Percentiles rank a stretch among this genome's conserved stretches.
Conservation (phyloP, 306 rosid genomes). For the Begonia peltatifolia region DNA sequence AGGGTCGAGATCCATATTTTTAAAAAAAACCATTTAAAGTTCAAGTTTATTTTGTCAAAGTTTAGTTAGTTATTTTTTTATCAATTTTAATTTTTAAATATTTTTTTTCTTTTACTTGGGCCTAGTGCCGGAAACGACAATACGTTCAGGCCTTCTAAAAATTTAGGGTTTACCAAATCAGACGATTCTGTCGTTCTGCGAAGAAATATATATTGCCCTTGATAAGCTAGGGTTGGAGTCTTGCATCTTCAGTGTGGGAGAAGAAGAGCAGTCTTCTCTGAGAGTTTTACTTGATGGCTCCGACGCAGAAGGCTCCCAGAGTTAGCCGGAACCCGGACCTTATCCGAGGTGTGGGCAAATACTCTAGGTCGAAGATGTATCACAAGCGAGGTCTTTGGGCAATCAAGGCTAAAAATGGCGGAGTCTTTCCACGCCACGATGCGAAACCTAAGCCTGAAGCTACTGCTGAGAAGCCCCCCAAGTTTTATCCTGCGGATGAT, state of each 20-base stretch:
- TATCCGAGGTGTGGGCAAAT: constrained; percentile 41
- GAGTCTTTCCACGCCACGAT: constrained; percentile 40
- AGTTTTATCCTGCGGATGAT: constrained; percentile 38
- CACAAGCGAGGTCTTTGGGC: constrained; percentile 61
- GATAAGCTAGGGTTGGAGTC: background rate
- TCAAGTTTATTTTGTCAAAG: too few species aligned
- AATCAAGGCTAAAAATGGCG: constrained; percentile 54
- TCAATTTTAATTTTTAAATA: too few species aligned
- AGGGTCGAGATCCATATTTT: too few species aligned
- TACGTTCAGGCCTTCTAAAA: too few species aligned
- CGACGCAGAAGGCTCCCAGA: constrained; percentile 14
- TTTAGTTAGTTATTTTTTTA: too few species aligned
- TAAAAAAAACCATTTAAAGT: too few species aligned
- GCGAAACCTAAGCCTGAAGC: constrained; percentile 25
- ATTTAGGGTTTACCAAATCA: too few species aligned
- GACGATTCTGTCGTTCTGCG: too few species aligned
- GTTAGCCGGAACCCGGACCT: constrained; percentile 43
- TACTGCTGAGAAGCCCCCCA: constrained; percentile 18
- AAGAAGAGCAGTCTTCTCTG: background rate
- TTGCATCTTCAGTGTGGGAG: background rate
- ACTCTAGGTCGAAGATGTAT: constrained; percentile 43
- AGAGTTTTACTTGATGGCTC: constrained; percentile 21
- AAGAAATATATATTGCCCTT: background rate
- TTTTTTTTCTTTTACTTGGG: too few species aligned
- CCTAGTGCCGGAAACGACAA: too few species aligned